Base-by-base conservation (phyloP, 208 protist genomes). In the Leishmania martiniquensis region DNA sequence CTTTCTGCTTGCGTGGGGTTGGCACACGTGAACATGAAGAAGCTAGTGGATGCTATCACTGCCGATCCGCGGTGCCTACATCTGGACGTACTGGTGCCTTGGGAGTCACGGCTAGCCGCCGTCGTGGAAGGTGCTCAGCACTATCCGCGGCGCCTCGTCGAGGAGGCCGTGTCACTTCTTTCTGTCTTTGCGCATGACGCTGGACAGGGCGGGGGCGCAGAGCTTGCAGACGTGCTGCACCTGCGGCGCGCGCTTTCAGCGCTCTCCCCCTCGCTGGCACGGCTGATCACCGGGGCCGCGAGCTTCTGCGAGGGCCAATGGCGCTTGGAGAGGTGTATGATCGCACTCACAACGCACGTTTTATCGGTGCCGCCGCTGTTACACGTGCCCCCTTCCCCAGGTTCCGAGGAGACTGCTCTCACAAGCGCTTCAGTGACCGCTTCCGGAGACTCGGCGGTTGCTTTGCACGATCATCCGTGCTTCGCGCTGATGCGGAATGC, bases 71-170 rank as follows among this genome's bases (percentile, higher is more conserved):
- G 74, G 37, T 79, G 44, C 42, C 70, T 83, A 5, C 25, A 71
- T 2, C 63, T 83, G 42, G 69, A 76, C n/a, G 67, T 83, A 25
- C 68, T 79, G 34, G 69, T 83, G 47, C 80, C 80, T 49, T 66
- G 78, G 5, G 65, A 68, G 17, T 39, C 59, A 32, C 80, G 80
- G 9, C 59, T 83, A 51, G 51, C 45, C 44, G 80, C 80, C 22
- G 80, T 76, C 13, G 80, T 76, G 1, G 67, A 72, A n/a, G 73
- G 59, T 45, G 74, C 74, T 20, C 73, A 76, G 60, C 80, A 71
- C 42, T 39, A 76, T n/a, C 80, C 80, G n/a, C 65, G 80, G n/a
- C 67, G 74, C 45, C 52, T 54, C 25, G 74, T 72, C 5, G 75
- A 55, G 59, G 47, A 76, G 39, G 74, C 74, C 4, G 57, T 76